phyloP scores from a whole-genome alignment of 2,329 filamentous ascomycete species.

The Metarhizium humberi region DNA sequence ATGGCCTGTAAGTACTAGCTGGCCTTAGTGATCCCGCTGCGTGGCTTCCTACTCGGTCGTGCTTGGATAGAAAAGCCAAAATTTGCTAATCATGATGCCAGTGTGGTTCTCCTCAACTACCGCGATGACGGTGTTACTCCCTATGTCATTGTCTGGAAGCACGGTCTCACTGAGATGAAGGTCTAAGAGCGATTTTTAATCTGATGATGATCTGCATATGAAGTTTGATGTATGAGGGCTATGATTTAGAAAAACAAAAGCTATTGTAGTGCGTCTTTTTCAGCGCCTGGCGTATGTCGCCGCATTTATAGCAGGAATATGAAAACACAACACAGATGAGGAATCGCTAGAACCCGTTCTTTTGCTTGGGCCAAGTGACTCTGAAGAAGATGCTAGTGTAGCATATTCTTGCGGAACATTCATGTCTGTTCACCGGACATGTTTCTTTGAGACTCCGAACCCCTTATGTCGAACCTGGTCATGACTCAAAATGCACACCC shows the following conservation, averaged over 20 bases:
- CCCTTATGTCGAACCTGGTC: not conserved
- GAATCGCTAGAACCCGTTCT: not conserved
- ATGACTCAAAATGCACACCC: not conserved
- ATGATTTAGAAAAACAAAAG: conserved; percentile 5
- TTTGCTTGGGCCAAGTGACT: not conserved
- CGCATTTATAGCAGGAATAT: conserved; percentile 7
- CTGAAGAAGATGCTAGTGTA: not conserved
- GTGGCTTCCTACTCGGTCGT: not conserved
- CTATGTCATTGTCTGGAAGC: conserved; percentile 88
- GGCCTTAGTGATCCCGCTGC: not conserved
- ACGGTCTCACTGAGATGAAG: conserved; percentile 83
- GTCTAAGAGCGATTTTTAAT: conserved; percentile 51
- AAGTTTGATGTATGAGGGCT: conserved; percentile 4
- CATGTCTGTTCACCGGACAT: not conserved
- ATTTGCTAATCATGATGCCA: conserved; percentile 22
- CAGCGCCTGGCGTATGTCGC: conserved; percentile 8
- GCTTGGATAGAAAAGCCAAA: not conserved
- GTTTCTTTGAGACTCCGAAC: not conserved
- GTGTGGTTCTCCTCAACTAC: conserved; percentile 91
- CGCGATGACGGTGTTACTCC: conserved; percentile 92
- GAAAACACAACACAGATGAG: conserved; percentile 5
- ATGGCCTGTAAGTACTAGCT: conserved; percentile 68
- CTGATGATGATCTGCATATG: conserved; percentile 3
- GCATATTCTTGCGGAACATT: not conserved
- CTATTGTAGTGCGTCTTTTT: conserved; percentile 1